Evolutionary conservation across 768 basidiomycete genomes (phyloP).

Genomic region (Melanogaster broomeanus): DNA sequence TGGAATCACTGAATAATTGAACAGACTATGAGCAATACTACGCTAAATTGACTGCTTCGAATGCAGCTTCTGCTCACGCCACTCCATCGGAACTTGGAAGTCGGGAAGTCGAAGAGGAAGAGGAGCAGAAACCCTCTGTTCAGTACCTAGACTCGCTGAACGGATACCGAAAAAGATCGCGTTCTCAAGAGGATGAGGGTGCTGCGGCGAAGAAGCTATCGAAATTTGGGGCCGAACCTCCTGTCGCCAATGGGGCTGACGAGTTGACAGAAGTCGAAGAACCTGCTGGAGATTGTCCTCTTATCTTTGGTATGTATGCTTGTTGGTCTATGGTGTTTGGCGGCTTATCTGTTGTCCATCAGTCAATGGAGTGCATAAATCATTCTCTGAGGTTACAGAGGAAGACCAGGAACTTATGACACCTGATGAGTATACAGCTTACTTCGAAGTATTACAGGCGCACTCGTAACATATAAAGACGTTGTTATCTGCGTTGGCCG

Average conservation of each 20-base stretch:
- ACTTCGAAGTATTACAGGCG: constrained; percentile 68
- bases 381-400: constrained; percentile 82
- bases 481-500: no score
- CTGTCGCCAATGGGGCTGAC: constrained; percentile 17
- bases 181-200: constrained; percentile 63
- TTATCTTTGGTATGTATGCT: constrained; percentile 60
- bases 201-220: constrained; percentile 37
- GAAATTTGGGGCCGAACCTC: constrained; percentile 39
- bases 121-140: constrained; percentile 67
- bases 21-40: constrained; percentile 84
- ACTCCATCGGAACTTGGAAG: constrained; percentile 60
- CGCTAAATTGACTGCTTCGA: constrained; percentile 70
- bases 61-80: constrained; percentile 54
- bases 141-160: constrained; percentile 71
- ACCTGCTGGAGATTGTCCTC: constrained; percentile 51
- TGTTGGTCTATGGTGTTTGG: background rate
- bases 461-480: constrained; percentile 25
- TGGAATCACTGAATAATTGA: background rate
- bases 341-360: constrained; percentile 1
- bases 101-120: constrained; percentile 67
- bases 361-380: constrained; percentile 80
- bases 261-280: background rate
- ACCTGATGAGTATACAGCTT: constrained; percentile 86
- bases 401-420: constrained; percentile 94
- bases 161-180: constrained; percentile 72